A percentile compares a stretch with the other conserved stretches of the same genome.
Conservation (phyloP, 108 stramenopile species). For the Conticribra guillardii region DNA sequence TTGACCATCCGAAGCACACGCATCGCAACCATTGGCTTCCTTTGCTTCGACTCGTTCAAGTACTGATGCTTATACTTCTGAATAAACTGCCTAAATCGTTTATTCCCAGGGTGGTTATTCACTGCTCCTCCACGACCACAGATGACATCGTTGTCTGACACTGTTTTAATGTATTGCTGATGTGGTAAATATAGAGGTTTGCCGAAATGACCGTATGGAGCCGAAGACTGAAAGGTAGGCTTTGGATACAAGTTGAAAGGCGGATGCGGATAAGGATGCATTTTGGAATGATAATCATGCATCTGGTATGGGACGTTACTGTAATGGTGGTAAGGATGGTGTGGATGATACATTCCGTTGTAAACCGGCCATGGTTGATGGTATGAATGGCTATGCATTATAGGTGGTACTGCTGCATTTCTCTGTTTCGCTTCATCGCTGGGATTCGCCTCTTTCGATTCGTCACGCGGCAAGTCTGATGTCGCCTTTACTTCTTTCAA, state of each 20-base stretch:
- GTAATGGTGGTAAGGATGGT: neutral
- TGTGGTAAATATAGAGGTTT: conserved; percentile 2
- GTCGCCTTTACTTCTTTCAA: too few species aligned
- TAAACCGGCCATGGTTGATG: neutral
- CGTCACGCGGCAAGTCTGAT: too few species aligned
- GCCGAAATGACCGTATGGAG: conserved; percentile 5
- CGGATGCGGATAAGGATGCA: neutral
- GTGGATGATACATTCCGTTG: conserved; percentile 3
- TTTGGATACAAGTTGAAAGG: neutral
- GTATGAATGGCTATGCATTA: neutral
- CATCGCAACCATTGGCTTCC: conserved; percentile 37
- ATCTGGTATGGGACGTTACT: neutral
- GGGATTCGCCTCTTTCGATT: too few species aligned
- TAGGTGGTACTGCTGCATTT: conserved; percentile 17
- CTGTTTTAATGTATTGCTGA: conserved; percentile 28
- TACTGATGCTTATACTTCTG: conserved; percentile 43
- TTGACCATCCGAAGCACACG: conserved; percentile 35
- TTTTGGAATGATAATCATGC: neutral
- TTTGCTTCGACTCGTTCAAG: conserved; percentile 39
- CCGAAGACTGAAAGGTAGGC: neutral
- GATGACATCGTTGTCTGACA: conserved; percentile 39
- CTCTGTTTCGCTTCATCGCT: too few species aligned
- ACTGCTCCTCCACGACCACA: conserved; percentile 48
- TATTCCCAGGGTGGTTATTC: conserved; percentile 50
- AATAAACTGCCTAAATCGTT: conserved; percentile 44